Evolutionary conservation across 1,284 basidiomycete genomes (phyloP), one percentile per base, ranked within the genome.

Genomic region (Microbotryomycetes sp.): DNA sequence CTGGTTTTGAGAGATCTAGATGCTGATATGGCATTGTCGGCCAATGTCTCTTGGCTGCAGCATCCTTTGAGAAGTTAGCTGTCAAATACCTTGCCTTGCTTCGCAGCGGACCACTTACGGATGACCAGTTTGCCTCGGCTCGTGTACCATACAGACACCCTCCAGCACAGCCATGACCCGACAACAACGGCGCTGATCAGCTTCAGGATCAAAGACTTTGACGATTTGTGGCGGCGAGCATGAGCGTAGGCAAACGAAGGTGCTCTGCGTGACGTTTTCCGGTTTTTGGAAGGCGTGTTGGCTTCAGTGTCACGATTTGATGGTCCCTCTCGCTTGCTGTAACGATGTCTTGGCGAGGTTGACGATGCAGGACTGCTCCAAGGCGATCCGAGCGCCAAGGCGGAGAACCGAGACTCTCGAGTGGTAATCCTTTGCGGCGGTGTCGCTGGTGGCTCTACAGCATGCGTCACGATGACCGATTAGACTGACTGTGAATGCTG

Each of bases 1-100:
- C 32, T 29, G 62, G 45, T 0, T 1, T 1, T 1, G 62, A 55
- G 3, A 46, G 23, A 45, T 64, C 47, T 51, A 66, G 59, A 15
- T 66, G 64, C 3, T 28, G 58, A n/a, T 66, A 66, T 6, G 32
- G 31, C 15, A 55, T 31, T 7, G 30, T 47, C 6, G 26, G 26
- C 32, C 45, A 55, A 23, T 47, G 23, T 22, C 45, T n/a, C 12
- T 42, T 32, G 7, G 32, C 54, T 55, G 54, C n/a, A 16, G n/a
- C n/a, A n/a, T n/a, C n/a, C n/a, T n/a, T n/a, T n/a, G n/a, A n/a
- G n/a, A n/a, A n/a, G n/a, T n/a, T n/a, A n/a, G n/a, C n/a, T n/a
- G n/a, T n/a, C n/a, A n/a, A n/a, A n/a, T n/a, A n/a, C n/a, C n/a
- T n/a, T n/a, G n/a, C n/a, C n/a, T n/a, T n/a, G n/a, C n/a, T n/a